These are phyloP conservation scores for Rubia tinctorum DNA, from an alignment of 305 asterid genomes.

Conservation along the genomic window DNA sequence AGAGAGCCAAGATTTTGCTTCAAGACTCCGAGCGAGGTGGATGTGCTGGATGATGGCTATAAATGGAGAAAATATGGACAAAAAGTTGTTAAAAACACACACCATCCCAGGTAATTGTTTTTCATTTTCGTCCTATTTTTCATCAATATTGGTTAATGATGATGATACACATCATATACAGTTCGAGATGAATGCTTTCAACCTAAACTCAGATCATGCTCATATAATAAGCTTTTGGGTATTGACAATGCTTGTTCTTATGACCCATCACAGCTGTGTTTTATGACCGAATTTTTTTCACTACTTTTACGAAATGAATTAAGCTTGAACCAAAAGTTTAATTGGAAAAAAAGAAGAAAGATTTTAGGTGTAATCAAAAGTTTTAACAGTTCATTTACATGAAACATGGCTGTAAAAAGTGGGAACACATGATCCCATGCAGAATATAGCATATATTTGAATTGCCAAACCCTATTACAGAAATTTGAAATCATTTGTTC, in stretches of 20 bases:
- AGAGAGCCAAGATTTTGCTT: conserved; percentile 97
- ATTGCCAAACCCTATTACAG: conserved; percentile 22
- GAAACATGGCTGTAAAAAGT: neutral
- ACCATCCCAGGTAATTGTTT: conserved; percentile 70
- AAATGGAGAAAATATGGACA: conserved; percentile 98
- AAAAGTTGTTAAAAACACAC: conserved; percentile 92
- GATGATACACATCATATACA: too few relatives aligned
- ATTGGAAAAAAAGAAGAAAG: too few relatives aligned
- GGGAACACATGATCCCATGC: conserved; percentile 11
- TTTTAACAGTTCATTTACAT: neutral
- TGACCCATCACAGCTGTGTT: too few relatives aligned
- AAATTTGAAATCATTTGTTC: conserved; percentile 16
- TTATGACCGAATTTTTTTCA: too few relatives aligned
- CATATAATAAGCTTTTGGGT: too few relatives aligned
- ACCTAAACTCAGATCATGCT: neutral
- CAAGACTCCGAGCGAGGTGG: conserved; percentile 93
- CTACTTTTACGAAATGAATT: too few relatives aligned
- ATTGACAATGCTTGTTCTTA: too few relatives aligned
- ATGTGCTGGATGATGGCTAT: conserved; percentile 91
- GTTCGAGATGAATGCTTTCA: neutral
- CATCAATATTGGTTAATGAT: neutral
- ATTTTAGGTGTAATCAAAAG: too few relatives aligned
- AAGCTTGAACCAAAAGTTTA: too few relatives aligned
- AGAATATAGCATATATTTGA: neutral
- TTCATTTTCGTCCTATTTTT: neutral